Conservation (phyloP, 768 basidiomycete species). For the Hortiboletus campestris region DNA sequence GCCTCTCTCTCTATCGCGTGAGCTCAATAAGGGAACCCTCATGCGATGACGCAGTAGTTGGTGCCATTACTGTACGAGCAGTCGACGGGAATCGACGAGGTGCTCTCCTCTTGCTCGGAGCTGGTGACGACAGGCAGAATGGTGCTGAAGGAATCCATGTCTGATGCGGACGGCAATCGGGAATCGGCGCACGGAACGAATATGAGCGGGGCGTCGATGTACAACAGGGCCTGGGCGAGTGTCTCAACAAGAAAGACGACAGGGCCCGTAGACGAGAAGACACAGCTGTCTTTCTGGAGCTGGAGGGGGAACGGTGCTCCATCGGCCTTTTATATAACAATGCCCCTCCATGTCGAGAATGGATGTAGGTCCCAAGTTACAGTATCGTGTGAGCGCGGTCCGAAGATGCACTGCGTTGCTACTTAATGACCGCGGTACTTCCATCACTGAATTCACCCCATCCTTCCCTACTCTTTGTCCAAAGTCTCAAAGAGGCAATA, state of each 20-base stretch:
- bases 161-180: background rate
- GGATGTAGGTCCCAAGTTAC: background rate
- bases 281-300: slow-evolving; percentile 2
- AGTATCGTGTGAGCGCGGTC: background rate
- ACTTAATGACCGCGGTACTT: background rate
- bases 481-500: slow-evolving; percentile 2
- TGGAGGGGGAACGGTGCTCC: background rate
- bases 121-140: slow-evolving; percentile 15
- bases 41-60: slow-evolving; percentile 22
- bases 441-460: background rate
- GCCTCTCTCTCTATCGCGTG: background rate
- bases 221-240: background rate
- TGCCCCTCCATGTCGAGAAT: background rate
- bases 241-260: background rate
- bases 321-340: slow-evolving; percentile 18
- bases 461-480: background rate
- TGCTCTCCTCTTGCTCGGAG: slow-evolving; percentile 4
- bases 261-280: slow-evolving; percentile 1
- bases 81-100: slow-evolving; percentile 16
- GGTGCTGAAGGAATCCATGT: slow-evolving; percentile 25
- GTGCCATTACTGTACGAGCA: background rate
- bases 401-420: background rate
- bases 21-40: background rate
- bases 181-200: background rate
- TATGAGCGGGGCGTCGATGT: background rate